A percentile compares a stretch with the other conserved stretches of the same genome.
phyloP scores from a whole-genome alignment of 371 early-diverging fungal species.

The Zopfochytrium polystomum region DNA sequence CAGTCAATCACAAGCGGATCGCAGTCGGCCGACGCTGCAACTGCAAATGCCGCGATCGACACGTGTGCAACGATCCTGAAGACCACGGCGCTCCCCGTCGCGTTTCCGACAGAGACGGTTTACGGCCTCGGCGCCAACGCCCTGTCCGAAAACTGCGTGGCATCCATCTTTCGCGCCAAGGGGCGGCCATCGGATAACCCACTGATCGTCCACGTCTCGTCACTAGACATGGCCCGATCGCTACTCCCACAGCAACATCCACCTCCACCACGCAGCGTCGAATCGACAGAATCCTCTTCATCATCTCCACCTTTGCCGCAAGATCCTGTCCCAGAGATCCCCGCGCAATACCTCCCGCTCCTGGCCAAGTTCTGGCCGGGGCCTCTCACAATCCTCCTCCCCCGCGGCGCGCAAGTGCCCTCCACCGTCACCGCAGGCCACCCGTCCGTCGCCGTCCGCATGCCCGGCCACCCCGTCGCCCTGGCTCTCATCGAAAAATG shows the following conservation, averaged over 20 bases:
- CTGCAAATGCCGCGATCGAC: no score
- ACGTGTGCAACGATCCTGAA: no score
- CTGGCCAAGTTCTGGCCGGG: slow-evolving; percentile 95
- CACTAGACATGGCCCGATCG: slow-evolving; percentile 75
- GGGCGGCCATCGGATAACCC: slow-evolving; percentile 98
- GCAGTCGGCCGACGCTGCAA: no score
- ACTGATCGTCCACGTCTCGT: slow-evolving; percentile 95
- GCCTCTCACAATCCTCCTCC: slow-evolving; percentile 93
- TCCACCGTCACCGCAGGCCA: slow-evolving; percentile 81
- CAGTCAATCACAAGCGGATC: neutral
- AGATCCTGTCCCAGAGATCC: no score
- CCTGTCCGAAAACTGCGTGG: slow-evolving; percentile 65
- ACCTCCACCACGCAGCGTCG: no score
- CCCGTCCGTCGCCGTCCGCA: no score
- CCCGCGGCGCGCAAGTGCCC: slow-evolving; percentile 67
- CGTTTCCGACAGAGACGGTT: slow-evolving; percentile 99
- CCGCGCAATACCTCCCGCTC: slow-evolving; percentile 60
- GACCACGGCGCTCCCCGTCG: slow-evolving; percentile 57
- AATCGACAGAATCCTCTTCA: no score
- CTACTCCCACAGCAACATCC: no score
- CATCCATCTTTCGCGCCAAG: slow-evolving; percentile 88
- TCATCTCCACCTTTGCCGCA: no score
- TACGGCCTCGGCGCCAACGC: slow-evolving; percentile 98
- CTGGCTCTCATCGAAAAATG: slow-evolving; percentile 82
- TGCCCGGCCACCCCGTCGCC: slow-evolving; percentile 89